phyloP scores from a whole-genome alignment of 495 filamentous ascomycete genomes.

The Hypoxylon perforatum region DNA sequence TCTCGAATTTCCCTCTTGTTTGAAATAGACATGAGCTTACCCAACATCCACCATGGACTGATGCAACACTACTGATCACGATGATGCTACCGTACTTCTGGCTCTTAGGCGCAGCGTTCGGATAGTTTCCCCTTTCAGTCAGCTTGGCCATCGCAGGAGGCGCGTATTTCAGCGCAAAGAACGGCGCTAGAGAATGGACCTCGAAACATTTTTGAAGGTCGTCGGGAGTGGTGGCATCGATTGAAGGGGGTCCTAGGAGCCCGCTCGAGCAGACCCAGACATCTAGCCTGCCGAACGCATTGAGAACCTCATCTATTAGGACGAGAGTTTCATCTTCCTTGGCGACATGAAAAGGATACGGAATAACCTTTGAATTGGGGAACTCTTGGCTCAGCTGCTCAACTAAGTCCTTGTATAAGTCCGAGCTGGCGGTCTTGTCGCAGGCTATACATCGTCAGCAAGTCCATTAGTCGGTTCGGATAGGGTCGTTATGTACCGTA shows the following conservation, averaged over 20 bases:
- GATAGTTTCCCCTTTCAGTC: slow-evolving; percentile 63
- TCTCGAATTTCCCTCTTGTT: too few species aligned
- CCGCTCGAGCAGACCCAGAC: slow-evolving; percentile 68
- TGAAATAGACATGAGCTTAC: too few species aligned
- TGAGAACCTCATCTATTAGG: slow-evolving; percentile 71
- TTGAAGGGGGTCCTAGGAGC: slow-evolving; percentile 66
- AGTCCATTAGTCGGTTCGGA: not conserved
- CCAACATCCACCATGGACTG: slow-evolving; percentile 69
- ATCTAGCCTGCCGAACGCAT: slow-evolving; percentile 67
- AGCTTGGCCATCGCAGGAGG: slow-evolving; percentile 70
- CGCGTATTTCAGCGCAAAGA: slow-evolving; percentile 72
- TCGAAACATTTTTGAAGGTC: slow-evolving; percentile 67
- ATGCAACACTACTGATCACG: slow-evolving; percentile 65
- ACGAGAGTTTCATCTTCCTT: slow-evolving; percentile 68
- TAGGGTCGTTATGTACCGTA: slow-evolving; percentile 55
- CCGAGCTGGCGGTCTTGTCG: slow-evolving; percentile 40
- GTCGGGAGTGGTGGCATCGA: slow-evolving; percentile 62
- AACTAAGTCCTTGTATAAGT: slow-evolving; percentile 43
- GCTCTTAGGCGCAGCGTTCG: slow-evolving; percentile 68
- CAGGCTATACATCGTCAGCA: slow-evolving; percentile 40
- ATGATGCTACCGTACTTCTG: slow-evolving; percentile 68
- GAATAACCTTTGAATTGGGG: slow-evolving; percentile 68
- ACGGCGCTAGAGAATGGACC: slow-evolving; percentile 67
- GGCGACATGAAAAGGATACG: slow-evolving; percentile 65
- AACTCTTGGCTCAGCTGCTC: slow-evolving; percentile 48